phyloP scores from a whole-genome alignment of 73 alveolate genomes.

The Paraurostyla sp. region DNA sequence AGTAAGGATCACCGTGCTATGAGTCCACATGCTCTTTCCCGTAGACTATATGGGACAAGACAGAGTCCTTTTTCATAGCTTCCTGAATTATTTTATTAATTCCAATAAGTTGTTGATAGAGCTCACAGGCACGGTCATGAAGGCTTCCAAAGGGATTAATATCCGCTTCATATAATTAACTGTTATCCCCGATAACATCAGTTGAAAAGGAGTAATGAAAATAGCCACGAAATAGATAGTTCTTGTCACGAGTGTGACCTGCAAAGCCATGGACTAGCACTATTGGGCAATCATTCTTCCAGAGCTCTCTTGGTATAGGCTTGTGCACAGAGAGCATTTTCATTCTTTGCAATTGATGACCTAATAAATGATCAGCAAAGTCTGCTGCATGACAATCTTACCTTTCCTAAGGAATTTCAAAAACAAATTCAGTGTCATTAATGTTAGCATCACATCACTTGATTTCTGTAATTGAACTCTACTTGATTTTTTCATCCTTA shows the following conservation, averaged over 20 bases:
- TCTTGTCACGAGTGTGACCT: slow-evolving; percentile 58
- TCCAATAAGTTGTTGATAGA: slow-evolving; percentile 64
- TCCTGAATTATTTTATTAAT: slow-evolving; percentile 7
- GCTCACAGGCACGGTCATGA: slow-evolving; percentile 75
- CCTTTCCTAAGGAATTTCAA: not conserved
- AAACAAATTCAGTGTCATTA: not conserved
- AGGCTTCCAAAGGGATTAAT: slow-evolving; percentile 59
- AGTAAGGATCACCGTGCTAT: slow-evolving; percentile 39
- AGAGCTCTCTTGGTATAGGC: slow-evolving; percentile 22
- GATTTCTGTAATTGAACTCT: not conserved
- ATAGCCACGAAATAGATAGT: slow-evolving; percentile 34
- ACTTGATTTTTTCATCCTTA: not conserved
- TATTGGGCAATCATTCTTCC: slow-evolving; percentile 65
- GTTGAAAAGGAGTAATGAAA: slow-evolving; percentile 18
- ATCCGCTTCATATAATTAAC: slow-evolving; percentile 63
- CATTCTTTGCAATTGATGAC: not conserved
- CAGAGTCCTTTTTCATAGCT: slow-evolving; percentile 5
- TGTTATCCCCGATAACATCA: slow-evolving; percentile 44
- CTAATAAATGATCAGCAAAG: too few species aligned
- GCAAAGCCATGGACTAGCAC: slow-evolving; percentile 68
- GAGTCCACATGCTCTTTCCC: slow-evolving; percentile 56
- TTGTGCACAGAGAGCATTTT: not conserved
- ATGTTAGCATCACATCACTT: not conserved
- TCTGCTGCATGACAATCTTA: too few species aligned
- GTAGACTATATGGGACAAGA: slow-evolving; percentile 29